Conservation (phyloP, 140 eudicot genomes). For the Stevia rebaudiana region DNA sequence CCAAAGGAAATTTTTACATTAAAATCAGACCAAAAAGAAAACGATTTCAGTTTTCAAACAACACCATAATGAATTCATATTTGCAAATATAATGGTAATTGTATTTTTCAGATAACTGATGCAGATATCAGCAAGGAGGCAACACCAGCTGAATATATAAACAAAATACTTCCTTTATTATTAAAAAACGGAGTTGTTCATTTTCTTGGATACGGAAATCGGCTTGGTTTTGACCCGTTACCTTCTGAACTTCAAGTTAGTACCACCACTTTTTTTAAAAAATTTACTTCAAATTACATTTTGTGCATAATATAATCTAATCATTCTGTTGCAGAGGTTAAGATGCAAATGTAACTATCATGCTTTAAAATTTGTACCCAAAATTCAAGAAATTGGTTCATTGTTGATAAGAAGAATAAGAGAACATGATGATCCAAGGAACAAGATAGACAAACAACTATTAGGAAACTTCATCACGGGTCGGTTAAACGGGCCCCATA, state of each 20-base stretch:
- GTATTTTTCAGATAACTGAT: slow-evolving; percentile 70
- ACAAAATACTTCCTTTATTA: slow-evolving; percentile 60
- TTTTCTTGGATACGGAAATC: slow-evolving; percentile 90
- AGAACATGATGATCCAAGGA: slow-evolving; percentile 38
- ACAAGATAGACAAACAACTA: slow-evolving; percentile 56
- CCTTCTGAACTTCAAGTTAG: slow-evolving; percentile 79
- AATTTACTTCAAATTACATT: background rate
- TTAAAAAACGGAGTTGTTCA: slow-evolving; percentile 65
- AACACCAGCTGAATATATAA: slow-evolving; percentile 50
- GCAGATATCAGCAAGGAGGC: slow-evolving; percentile 87
- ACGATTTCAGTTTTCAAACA: background rate
- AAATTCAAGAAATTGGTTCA: slow-evolving; percentile 67
- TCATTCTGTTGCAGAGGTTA: slow-evolving; percentile 49
- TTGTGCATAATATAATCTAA: slow-evolving; percentile 10
- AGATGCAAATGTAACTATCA: slow-evolving; percentile 96
- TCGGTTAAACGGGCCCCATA: slow-evolving; percentile 18
- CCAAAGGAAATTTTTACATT: background rate
- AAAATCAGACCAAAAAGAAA: background rate
- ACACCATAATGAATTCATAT: background rate
- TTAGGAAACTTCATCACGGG: slow-evolving; percentile 53
- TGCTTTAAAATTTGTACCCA: slow-evolving; percentile 77
- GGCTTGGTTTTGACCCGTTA: slow-evolving; percentile 87
- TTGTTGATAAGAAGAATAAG: slow-evolving; percentile 67
- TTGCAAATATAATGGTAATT: no score
- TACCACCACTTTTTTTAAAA: background rate